These are phyloP conservation scores for Fusarium dimerum DNA, from an alignment of 2,329 filamentous ascomycete species.

Conservation along the genomic window DNA sequence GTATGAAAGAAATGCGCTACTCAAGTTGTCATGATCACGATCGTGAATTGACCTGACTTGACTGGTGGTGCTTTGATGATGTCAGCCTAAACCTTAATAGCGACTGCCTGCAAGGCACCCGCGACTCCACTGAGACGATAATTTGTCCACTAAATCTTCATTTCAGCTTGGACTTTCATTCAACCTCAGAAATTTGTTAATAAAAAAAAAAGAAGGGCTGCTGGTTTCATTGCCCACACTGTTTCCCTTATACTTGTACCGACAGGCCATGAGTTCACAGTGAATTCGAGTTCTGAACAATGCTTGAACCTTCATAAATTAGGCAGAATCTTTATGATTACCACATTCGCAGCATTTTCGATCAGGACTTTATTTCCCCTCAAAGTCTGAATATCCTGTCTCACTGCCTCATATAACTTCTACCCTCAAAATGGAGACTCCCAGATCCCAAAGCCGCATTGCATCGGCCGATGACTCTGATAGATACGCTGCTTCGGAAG, in stretches of 20 bases:
- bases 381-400: no score
- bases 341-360: no score
- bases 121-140: constrained; percentile 15
- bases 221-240: no score
- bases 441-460: constrained; percentile 1
- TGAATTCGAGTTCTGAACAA: no score
- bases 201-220: no score
- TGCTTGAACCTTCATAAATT: no score
- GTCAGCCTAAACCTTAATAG: constrained; percentile 19
- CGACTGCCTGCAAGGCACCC: constrained; percentile 10
- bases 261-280: no score
- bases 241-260: not conserved
- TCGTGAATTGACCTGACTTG: not conserved
- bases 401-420: no score
- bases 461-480: constrained; percentile 12
- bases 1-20: no score
- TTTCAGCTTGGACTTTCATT: constrained; percentile 13
- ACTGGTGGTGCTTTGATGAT: constrained; percentile 16
- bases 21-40: not conserved
- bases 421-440: constrained; percentile 13
- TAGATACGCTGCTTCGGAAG: constrained; percentile 6
- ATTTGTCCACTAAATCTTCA: constrained; percentile 7
- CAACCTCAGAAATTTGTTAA: constrained; percentile 5
- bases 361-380: no score
- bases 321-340: no score